These are phyloP conservation scores for Yarrowia deformans DNA, from an alignment of 805 yeast species.

Conservation along the genomic window DNA sequence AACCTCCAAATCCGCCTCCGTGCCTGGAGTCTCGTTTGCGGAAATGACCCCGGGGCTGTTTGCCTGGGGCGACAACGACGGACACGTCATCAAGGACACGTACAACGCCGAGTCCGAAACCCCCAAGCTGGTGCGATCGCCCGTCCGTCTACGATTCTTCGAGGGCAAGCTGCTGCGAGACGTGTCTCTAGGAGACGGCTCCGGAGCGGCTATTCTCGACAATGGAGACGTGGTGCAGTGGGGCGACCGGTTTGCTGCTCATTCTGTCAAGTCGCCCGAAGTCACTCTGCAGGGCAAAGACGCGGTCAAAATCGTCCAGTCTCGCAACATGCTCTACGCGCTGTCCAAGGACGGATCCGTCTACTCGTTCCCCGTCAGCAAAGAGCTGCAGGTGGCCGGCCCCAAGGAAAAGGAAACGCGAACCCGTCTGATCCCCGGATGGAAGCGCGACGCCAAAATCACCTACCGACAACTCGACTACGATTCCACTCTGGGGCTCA, in stretches of 20 bases:
- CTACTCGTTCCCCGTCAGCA: slow-evolving; percentile 39
- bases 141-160: slow-evolving; percentile 68
- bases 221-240: slow-evolving; percentile 80
- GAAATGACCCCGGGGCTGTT: slow-evolving; percentile 64
- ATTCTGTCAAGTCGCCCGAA: slow-evolving; percentile 49
- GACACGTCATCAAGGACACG: slow-evolving; percentile 50
- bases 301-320: slow-evolving; percentile 59
- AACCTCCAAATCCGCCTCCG: slow-evolving; percentile 1
- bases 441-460: slow-evolving; percentile 29
- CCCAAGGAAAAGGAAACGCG: slow-evolving; percentile 38
- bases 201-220: slow-evolving; percentile 63
- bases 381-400: slow-evolving; percentile 27
- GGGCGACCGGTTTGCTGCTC: slow-evolving; percentile 56
- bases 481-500: slow-evolving; percentile 47
- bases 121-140: slow-evolving; percentile 55
- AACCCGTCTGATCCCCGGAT: slow-evolving; percentile 33
- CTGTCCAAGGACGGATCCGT: slow-evolving; percentile 53
- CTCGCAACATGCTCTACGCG: slow-evolving; percentile 56
- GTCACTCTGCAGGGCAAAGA: slow-evolving; percentile 58
- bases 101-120: slow-evolving; percentile 42
- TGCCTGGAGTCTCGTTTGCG: slow-evolving; percentile 26
- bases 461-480: slow-evolving; percentile 20
- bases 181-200: slow-evolving; percentile 59
- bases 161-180: slow-evolving; percentile 66
- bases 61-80: slow-evolving; percentile 65